Evolutionary conservation across 2,329 filamentous ascomycete genomes (phyloP), one percentile per base, ranked within the genome.

Genomic region (Colletotrichum truncatum): DNA sequence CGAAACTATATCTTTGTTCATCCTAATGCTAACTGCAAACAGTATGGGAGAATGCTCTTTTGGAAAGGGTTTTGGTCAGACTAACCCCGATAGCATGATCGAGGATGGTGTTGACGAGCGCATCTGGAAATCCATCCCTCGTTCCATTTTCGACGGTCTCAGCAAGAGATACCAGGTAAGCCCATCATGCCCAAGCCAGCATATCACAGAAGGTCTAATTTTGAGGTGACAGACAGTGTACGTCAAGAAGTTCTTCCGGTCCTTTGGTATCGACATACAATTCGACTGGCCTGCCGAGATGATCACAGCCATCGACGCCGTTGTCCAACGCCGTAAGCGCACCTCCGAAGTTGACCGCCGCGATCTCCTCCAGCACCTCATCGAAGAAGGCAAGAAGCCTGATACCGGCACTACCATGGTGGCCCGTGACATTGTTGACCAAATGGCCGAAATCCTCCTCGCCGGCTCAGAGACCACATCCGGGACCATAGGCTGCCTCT

Each of bases 401-500:
- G 59, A 64, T 25, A 70, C 64, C 23, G 64, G 64, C 9, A 64
- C 39, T 9, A 56, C 6, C 36, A 72, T 67, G 69, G 58, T 14
- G n/a, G 56, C 39, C 18, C 67, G 52, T 53, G 68, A 66, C 16
- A 70, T 71, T 2, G 53, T 64, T 14, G 64, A 67, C 39, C 60
- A 67, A 21, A 67, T 67, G 64, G 60, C 64, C 48, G 64, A 67
- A 34, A 69, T 73, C 52, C 66, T 73, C 12, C 71, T 74, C 6
- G 71, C 72, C 11, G 72, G 72, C 28, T 73, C 70, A 36, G 71
- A 74, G 59, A 72, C 72, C 0, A 73, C 71, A 1, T 72, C 71
- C 16, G 72, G 71, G 16, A 73, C 69, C 12, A 69, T 74, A 6
- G 68, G 65, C 8, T 70, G 69, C 38, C 67, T 73, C 14, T 73